Percentiles rank a stretch among this genome's conserved stretches.
Conservation (phyloP, 768 basidiomycete species). For the Artomyces pyxidatus region DNA sequence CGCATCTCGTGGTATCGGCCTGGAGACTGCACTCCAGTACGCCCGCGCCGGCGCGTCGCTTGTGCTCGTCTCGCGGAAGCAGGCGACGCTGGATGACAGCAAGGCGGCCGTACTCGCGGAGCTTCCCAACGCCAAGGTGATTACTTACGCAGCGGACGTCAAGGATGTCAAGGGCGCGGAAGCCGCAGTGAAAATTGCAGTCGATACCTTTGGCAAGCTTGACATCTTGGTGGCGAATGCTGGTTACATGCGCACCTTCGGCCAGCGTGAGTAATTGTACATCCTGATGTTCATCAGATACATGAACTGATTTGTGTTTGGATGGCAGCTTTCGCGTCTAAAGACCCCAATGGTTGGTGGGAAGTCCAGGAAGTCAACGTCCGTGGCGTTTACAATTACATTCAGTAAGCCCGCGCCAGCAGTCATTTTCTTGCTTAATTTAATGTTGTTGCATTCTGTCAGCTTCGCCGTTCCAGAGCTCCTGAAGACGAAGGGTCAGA, state of each 20-base stretch:
- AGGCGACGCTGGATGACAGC: constrained; percentile 1
- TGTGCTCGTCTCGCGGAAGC: constrained; percentile 5
- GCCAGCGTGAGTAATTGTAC: neutral
- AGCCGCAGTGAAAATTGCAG: neutral
- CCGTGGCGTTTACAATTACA: constrained; percentile 5
- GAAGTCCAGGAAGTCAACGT: constrained; percentile 8
- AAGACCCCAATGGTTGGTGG: constrained; percentile 9
- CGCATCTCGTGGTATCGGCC: constrained; percentile 16
- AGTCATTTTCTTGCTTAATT: neutral
- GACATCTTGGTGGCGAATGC: constrained; percentile 9
- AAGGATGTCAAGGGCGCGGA: neutral
- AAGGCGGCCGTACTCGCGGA: neutral
- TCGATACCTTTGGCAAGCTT: constrained; percentile 2
- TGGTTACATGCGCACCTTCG: neutral
- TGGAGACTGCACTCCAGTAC: constrained; percentile 11
- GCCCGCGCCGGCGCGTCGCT: constrained; percentile 14
- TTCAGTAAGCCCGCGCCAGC: constrained; percentile 3
- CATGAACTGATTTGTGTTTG: neutral
- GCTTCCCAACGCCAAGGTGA: neutral
- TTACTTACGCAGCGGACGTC: constrained; percentile 6
- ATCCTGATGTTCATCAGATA: neutral
- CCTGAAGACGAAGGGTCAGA: no score
- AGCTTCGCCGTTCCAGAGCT: constrained; percentile 4
- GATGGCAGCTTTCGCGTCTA: neutral
- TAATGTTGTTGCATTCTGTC: neutral